Conservation (phyloP, 225 moss, liverwort and hornwort species). For the Climacium dendroides region DNA sequence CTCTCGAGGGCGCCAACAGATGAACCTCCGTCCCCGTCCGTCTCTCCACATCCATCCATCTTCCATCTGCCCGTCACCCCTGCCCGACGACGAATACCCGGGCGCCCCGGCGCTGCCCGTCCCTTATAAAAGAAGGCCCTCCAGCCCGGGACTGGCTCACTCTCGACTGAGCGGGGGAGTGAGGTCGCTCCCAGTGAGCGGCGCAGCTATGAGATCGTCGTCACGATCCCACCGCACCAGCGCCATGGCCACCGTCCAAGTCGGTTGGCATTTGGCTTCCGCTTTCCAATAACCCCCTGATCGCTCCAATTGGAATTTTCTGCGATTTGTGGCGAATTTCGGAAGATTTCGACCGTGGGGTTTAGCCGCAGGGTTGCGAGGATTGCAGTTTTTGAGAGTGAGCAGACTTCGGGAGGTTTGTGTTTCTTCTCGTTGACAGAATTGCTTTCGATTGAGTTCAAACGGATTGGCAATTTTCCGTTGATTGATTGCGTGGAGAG, state of each 20-base stretch:
- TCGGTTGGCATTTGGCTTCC: background rate
- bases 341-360: background rate
- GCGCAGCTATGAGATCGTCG: background rate
- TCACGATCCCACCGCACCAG: background rate
- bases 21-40: background rate
- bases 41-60: background rate
- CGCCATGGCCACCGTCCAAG: background rate
- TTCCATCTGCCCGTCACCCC: background rate
- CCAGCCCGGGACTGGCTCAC: background rate
- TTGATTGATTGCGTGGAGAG: background rate
- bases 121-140: background rate
- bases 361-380: background rate
- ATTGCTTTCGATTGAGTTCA: background rate
- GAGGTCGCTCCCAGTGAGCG: constrained; percentile 10
- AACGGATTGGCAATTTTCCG: background rate
- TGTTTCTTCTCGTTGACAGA: background rate
- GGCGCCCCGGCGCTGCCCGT: background rate
- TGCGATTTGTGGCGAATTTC: background rate
- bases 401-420: background rate
- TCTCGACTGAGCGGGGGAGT: constrained; percentile 13
- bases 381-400: background rate
- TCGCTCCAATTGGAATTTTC: background rate
- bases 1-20: background rate
- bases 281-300: background rate
- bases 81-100: background rate